Evolutionary conservation across 2,329 filamentous ascomycete genomes (phyloP), one percentile per base, ranked within the genome.

Genomic region (Claviceps sp.): DNA sequence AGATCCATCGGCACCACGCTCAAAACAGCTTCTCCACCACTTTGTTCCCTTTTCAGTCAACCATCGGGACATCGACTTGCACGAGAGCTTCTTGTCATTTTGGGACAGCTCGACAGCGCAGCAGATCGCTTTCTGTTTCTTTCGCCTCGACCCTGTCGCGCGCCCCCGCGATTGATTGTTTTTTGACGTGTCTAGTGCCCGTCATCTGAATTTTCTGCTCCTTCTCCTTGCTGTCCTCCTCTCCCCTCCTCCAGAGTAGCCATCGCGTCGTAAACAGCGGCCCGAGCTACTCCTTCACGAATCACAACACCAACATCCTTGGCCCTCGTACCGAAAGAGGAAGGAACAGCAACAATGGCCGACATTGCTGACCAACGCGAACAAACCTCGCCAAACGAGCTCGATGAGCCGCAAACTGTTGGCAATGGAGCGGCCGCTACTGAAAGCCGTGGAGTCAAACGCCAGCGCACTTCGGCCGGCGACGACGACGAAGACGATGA

Each of bases 401-500:
- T 85, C 65, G 85, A 88, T 64, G 85, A 89, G 61, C 69, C 78
- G 60, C 82, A 87, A 65, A 72, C 78, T 60, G 76, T 81, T 61
- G 85, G 85, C 71, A 89, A 90, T 74, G 86, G 85, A 69, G 84
- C 78, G 63, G 70, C 73, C 62, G 75, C 74, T 61, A 75, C 76
- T 64, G 86, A 90, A 65, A 79, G 73, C 70, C 88, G 90, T 67
- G 89, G 88, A 68, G 80, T 89, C 72, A 97, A 97, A 79, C 89
- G 91, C 63, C 81, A 79, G 70, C 88, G 93, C 66, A 82, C 86
- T 57, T 84, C 85, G 61, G 79, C 83, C 50, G 83, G 84, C 63
- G 91, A 97, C 67, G 93, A 97, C 67, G 93, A 97, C 60, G 91
- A 97, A 59, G 93, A 97, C 59, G 90, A 97, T 62, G 90, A 95